phyloP scores from a whole-genome alignment of 2,329 filamentous ascomycete species.

The Beauveria varroae region DNA sequence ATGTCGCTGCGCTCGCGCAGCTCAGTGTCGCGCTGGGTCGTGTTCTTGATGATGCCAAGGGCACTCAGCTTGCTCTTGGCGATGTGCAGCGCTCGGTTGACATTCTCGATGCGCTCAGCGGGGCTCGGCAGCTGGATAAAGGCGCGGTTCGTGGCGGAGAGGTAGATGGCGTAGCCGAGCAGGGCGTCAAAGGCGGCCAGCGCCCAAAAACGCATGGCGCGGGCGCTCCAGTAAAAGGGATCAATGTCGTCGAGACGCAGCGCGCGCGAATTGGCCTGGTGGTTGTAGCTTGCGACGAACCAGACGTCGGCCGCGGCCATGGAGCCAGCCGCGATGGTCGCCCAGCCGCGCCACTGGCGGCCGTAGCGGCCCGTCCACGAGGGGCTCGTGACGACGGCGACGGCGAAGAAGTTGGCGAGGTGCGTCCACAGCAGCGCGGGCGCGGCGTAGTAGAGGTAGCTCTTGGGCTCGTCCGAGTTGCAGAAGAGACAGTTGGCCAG shows the following conservation, averaged over 20 bases:
- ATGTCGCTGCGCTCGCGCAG: slow-evolving; percentile 57
- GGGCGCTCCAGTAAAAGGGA: slow-evolving; percentile 63
- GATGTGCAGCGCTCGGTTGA: slow-evolving; percentile 48
- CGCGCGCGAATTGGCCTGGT: slow-evolving; percentile 56
- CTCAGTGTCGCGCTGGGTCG: slow-evolving; percentile 63
- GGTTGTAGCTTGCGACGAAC: slow-evolving; percentile 55
- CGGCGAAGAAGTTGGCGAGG: slow-evolving; percentile 62
- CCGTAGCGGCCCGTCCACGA: slow-evolving; percentile 56
- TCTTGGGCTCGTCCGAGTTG: slow-evolving; percentile 56
- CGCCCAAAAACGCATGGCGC: slow-evolving; percentile 52
- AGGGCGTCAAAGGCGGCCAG: slow-evolving; percentile 58
- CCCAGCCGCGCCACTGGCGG: slow-evolving; percentile 60
- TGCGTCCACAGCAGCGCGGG: slow-evolving; percentile 71
- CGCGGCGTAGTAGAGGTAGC: slow-evolving; percentile 75
- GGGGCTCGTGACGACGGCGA: slow-evolving; percentile 68
- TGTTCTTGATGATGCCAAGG: slow-evolving; percentile 71
- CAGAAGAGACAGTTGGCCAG: slow-evolving; percentile 79
- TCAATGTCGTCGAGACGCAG: slow-evolving; percentile 57
- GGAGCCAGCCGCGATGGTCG: slow-evolving; percentile 54
- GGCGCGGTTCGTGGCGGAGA: slow-evolving; percentile 72
- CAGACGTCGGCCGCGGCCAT: slow-evolving; percentile 60
- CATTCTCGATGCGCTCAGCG: slow-evolving; percentile 58
- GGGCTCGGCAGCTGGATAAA: slow-evolving; percentile 56
- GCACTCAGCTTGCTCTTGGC: slow-evolving; percentile 63
- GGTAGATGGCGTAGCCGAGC: slow-evolving; percentile 61